Base-by-base conservation (phyloP, 352 stramenopile species). In the Phytophthora citricola region DNA sequence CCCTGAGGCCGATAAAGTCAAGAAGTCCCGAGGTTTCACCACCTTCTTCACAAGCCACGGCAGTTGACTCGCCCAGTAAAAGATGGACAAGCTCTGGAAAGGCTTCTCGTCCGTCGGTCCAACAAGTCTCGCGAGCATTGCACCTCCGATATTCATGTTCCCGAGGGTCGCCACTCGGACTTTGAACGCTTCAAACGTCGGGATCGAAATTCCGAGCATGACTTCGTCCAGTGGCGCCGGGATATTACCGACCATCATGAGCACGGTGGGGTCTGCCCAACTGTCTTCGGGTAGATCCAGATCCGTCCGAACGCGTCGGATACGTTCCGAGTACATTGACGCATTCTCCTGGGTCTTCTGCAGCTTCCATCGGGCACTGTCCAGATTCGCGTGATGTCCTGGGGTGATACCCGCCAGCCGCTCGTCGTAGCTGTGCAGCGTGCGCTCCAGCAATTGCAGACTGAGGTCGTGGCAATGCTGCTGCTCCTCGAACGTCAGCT, bases 41-140 rank as follows among this genome's bases (percentile, higher is more conserved):
- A 87, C 38, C 36, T 75, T 76, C 31, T 63, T 82, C 24, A 80
- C 64, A 7, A 74, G n/a, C 65, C 75, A 79, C 40, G 81, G 48
- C 12, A 79, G 44, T 15, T 69, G 59, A 32, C 56, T 74, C 12
- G 68, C 66, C 58, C 83, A 68, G 63, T 80, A 86, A 47, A 84
- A 74, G 53, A 89, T 69, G 6, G 69, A 77, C 17, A 87, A 60
- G 44, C 78, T 83, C 45, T 79, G 56, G 45, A 79, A 89, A 8
- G 73, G 75, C 20, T 83, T 63, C 14, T 73, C 63, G 2, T 70
- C 43, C 0, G 71, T 85, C 11, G 81, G 67, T 0, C 76, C 63
- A 10, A 77, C 56, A 20, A 91, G 75, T 62, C 71, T 81, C 45
- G 83, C 79, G 51, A 91, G 76, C 67, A 91, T 76, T 45, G 75